phyloP scores from a whole-genome alignment of 805 yeast genomes.

The Yamadazyma olivae region DNA sequence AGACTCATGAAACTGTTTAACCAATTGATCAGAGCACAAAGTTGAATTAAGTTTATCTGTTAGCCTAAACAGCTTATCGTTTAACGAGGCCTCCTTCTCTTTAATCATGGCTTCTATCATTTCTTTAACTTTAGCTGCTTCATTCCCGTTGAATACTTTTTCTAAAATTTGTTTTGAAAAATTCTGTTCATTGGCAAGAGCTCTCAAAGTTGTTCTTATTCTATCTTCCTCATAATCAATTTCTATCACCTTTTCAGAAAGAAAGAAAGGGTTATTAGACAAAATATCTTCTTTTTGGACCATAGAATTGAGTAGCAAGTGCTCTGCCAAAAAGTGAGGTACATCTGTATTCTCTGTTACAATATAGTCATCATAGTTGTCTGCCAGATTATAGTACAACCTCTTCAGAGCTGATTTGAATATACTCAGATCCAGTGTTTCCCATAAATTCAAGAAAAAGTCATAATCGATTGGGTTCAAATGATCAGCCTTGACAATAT shows the following conservation, averaged over 20 bases:
- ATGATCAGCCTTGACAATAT: conserved; percentile 46
- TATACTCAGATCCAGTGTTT: conserved; percentile 42
- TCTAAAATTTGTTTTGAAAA: conserved; percentile 48
- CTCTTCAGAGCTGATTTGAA: conserved; percentile 21
- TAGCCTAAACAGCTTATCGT: conserved; percentile 9
- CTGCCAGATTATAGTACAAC: conserved; percentile 39
- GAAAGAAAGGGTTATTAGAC: conserved; percentile 43
- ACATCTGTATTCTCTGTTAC: conserved; percentile 9
- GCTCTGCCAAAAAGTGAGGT: conserved; percentile 32
- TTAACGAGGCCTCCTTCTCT: conserved; percentile 53
- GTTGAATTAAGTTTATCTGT: conserved; percentile 2
- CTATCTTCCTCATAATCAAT: conserved; percentile 22
- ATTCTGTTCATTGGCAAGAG: conserved; percentile 49
- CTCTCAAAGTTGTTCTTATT: conserved; percentile 43
- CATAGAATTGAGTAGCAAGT: conserved; percentile 60
- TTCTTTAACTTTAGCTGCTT: conserved; percentile 43
- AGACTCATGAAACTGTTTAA: conserved; percentile 1
- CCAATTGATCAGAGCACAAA: neutral
- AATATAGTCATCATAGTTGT: conserved; percentile 46
- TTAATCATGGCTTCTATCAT: conserved; percentile 52
- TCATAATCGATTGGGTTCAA: conserved; percentile 47
- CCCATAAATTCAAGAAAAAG: conserved; percentile 65
- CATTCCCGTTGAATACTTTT: conserved; percentile 41
- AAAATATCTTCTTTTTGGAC: conserved; percentile 62
- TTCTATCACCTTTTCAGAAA: conserved; percentile 8